Evolutionary conservation across 768 basidiomycete genomes (phyloP).

Genomic region (Serendipita sp.): DNA sequence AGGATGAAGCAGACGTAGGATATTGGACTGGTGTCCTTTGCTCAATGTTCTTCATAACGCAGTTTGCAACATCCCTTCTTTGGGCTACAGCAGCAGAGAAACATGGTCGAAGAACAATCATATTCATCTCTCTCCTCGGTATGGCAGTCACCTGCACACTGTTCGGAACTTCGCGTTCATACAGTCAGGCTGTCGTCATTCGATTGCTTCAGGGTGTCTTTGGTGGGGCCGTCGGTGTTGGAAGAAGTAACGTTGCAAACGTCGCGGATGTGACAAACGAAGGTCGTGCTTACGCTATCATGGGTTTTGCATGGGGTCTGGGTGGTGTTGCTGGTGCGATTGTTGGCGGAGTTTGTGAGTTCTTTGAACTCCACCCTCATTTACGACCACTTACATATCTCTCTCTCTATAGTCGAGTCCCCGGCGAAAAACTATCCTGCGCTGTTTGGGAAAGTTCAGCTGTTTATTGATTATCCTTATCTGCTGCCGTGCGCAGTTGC

Average conservation of each 20-base stretch:
- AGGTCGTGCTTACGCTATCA: conserved; percentile 82
- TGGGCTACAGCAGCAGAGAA: conserved; percentile 95
- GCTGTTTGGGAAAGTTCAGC: conserved; percentile 41
- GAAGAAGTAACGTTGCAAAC: conserved; percentile 69
- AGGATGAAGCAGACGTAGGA: conserved; percentile 69
- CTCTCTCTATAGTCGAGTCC: conserved; percentile 40
- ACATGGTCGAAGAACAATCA: conserved; percentile 72
- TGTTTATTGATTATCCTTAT: conserved; percentile 77
- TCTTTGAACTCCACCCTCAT: not conserved
- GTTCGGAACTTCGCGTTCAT: conserved; percentile 60
- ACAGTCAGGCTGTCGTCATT: conserved; percentile 68
- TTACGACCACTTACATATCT: not conserved
- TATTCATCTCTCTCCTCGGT: conserved; percentile 72
- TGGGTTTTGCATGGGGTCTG: conserved; percentile 93
- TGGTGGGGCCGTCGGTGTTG: conserved; percentile 87
- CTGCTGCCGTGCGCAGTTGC: conserved; percentile 74
- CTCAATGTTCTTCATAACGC: conserved; percentile 84
- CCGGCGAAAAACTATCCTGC: conserved; percentile 78
- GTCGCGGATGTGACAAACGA: conserved; percentile 89
- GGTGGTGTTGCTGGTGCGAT: conserved; percentile 87
- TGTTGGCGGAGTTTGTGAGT: conserved; percentile 66
- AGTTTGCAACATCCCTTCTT: conserved; percentile 84
- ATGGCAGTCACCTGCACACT: conserved; percentile 60
- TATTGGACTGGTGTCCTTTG: conserved; percentile 79
- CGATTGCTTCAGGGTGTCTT: conserved; percentile 86